Evolutionary conservation across 2,329 filamentous ascomycete genomes (phyloP), one percentile per base, ranked within the genome.

Genomic region (Penicillium glabrum): DNA sequence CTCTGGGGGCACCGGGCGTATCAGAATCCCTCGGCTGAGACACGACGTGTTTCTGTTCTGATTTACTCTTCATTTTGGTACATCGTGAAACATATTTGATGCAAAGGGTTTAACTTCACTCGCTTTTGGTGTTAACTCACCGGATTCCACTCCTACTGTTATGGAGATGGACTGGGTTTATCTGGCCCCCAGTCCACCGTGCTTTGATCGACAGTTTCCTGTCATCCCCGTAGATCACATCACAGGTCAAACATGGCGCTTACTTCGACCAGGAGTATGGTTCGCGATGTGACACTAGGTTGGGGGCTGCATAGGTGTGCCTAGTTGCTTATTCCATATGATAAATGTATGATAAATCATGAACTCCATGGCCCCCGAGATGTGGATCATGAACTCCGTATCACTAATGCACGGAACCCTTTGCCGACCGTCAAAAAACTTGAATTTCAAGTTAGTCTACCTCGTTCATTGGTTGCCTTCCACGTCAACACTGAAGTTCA

Each of bases 41-140:
- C 70, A 72, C 65, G 61, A 62, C 59, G 59, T 67, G 69, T 72
- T 72, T 72, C 68, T 67, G 58, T 19, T 54, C 46, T 54, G 13
- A 23, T 52, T 16, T 7, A 24, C 23, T 46, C 27, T 33, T 47
- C 29, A n/a, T 47, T 33, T 19, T 16, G 45, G 19, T 47, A 26
- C 27, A 45, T 45, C 47, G 29, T 46, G 51, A 53, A 46, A 46
- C 43, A 41, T 27, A 10, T 19, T 16, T 51, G 45, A 29, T 46
- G 19, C 11, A 39, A 19, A 27, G 43, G 13, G 14, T 26, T 26
- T 39, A 39, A 39, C n/a, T 39, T 19, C 5, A 39, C 35, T 39
- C 35, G 35, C 35, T 37, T 37, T 37, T 33, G 35, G 35, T 39
- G 35, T 10, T 19, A 39, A 39, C 35, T 39, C 35, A 19, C 35